These are phyloP conservation scores for Trypanosoma caninum DNA, from an alignment of 208 protist species.

Conservation along the genomic window DNA sequence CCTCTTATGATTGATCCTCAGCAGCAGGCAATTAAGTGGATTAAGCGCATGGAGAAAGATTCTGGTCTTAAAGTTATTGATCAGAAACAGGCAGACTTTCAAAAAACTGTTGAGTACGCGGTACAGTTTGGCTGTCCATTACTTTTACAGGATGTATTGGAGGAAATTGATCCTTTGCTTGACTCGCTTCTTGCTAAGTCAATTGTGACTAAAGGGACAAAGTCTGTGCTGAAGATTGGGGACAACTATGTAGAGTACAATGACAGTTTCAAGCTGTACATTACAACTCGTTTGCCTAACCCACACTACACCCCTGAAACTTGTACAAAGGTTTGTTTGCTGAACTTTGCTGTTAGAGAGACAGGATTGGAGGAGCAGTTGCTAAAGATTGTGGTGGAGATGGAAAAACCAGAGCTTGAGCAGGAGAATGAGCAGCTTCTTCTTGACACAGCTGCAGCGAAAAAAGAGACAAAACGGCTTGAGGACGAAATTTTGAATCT, in stretches of 20 bases:
- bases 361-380: slow-evolving; percentile 98
- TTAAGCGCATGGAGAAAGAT: slow-evolving; percentile 95
- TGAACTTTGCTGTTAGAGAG: slow-evolving; percentile 98
- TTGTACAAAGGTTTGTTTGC: slow-evolving; percentile 95
- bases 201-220: slow-evolving; percentile 92
- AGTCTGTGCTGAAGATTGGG: slow-evolving; percentile 93
- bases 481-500: slow-evolving; percentile 97
- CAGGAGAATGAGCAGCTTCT: slow-evolving; percentile 97
- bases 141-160: slow-evolving; percentile 96
- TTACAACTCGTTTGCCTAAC: slow-evolving; percentile 97
- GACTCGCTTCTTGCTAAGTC: slow-evolving; percentile 95
- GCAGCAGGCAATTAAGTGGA: slow-evolving; percentile 99
- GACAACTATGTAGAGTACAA: slow-evolving; percentile 98
- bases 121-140: slow-evolving; percentile 96
- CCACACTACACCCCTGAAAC: slow-evolving; percentile 98
- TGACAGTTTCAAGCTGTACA: slow-evolving; percentile 96
- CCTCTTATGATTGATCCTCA: slow-evolving; percentile 99
- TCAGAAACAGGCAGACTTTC: slow-evolving; percentile 93
- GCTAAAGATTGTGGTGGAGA: slow-evolving; percentile 96
- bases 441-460: slow-evolving; percentile 90
- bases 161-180: slow-evolving; percentile 97
- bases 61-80: slow-evolving; percentile 93
- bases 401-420: slow-evolving; percentile 98
- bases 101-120: slow-evolving; percentile 95
- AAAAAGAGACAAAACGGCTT: slow-evolving; percentile 95